These are phyloP conservation scores for Stephanodiscus minutulus DNA, from an alignment of 108 stramenopile genomes.

Conservation along the genomic window DNA sequence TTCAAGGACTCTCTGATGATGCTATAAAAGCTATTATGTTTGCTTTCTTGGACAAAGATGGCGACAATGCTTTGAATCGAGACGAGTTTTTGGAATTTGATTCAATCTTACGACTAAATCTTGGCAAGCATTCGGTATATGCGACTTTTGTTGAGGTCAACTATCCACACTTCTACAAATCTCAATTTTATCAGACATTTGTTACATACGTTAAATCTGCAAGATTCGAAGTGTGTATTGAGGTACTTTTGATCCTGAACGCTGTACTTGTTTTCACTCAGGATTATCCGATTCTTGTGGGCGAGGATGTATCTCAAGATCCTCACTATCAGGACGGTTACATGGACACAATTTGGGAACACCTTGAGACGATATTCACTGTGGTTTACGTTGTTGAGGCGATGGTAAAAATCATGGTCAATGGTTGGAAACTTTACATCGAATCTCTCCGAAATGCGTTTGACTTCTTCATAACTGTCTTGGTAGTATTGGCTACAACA, in stretches of 20 bases:
- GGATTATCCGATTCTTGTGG: slow-evolving; percentile 67
- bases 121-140: slow-evolving; percentile 52
- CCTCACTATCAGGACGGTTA: slow-evolving; percentile 30
- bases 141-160: slow-evolving; percentile 51
- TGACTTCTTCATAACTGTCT: slow-evolving; percentile 67
- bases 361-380: slow-evolving; percentile 67
- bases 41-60: slow-evolving; percentile 60
- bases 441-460: slow-evolving; percentile 66
- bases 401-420: slow-evolving; percentile 59
- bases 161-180: slow-evolving; percentile 53
- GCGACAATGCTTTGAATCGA: slow-evolving; percentile 45
- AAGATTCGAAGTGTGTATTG: slow-evolving; percentile 63
- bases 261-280: slow-evolving; percentile 67
- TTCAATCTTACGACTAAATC: slow-evolving; percentile 61
- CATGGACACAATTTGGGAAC: slow-evolving; percentile 69
- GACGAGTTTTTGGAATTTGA: slow-evolving; percentile 72
- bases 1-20: slow-evolving; percentile 54
- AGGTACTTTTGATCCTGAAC: slow-evolving; percentile 68
- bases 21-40: slow-evolving; percentile 54
- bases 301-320: slow-evolving; percentile 40
- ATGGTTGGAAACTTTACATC: slow-evolving; percentile 67
- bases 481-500: slow-evolving; percentile 53
- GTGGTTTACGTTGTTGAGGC: slow-evolving; percentile 66
- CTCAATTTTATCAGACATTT: slow-evolving; percentile 35
- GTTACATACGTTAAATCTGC: slow-evolving; percentile 47